Conservation (phyloP, 169 alveolate genomes). For the Cryptosporidium andersoni region DNA sequence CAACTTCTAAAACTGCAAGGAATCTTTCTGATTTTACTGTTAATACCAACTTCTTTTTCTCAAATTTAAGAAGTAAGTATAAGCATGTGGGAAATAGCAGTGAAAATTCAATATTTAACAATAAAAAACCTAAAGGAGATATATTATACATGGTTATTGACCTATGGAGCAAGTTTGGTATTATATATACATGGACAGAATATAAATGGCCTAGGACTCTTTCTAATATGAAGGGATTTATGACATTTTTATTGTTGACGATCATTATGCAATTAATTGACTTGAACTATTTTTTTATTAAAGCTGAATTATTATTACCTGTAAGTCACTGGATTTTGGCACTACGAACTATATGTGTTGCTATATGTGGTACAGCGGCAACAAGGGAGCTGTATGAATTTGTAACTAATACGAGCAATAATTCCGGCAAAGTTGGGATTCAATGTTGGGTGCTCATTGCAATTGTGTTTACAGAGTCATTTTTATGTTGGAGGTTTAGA, state of each 20-base stretch:
- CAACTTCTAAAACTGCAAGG: neutral
- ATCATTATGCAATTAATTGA: conserved; percentile 81
- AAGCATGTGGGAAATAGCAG: neutral
- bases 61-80: neutral
- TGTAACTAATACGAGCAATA: neutral
- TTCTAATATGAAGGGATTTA: conserved; percentile 75
- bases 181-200: neutral
- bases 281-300: conserved; percentile 82
- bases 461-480: conserved; percentile 34
- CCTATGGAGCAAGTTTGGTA: too few species aligned
- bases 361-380: conserved; percentile 72
- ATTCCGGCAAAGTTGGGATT: conserved; percentile 26
- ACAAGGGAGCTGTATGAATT: conserved; percentile 51
- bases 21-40: conserved; percentile 9
- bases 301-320: conserved; percentile 81
- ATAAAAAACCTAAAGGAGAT: neutral
- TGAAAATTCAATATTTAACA: neutral
- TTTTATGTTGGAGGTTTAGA: conserved; percentile 67
- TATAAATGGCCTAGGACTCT: conserved; percentile 78
- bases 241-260: conserved; percentile 75
- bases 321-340: conserved; percentile 80
- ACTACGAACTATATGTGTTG: conserved; percentile 80
- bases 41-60: neutral
- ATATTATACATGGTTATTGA: neutral
- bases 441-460: conserved; percentile 39